Evolutionary conservation across 2,329 filamentous ascomycete genomes (phyloP).

Genomic region (Anthostomella pinea): DNA sequence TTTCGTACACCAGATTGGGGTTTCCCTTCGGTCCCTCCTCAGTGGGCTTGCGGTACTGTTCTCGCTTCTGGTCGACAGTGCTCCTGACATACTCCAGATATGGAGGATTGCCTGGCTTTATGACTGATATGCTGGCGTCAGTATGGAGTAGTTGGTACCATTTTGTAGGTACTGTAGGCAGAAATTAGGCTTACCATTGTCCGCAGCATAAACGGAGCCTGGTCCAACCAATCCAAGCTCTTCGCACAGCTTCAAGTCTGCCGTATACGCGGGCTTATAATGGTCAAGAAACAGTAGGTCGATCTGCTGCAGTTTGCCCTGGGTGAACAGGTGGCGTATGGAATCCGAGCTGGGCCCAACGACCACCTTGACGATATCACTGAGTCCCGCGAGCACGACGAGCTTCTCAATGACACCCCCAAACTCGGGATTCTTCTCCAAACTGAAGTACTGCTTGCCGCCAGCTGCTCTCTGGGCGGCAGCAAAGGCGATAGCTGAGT

Average conservation of each 20-base stretch:
- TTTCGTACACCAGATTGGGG: conserved; percentile 65
- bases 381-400: conserved; percentile 72
- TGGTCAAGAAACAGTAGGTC: conserved; percentile 80
- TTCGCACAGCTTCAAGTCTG: conserved; percentile 75
- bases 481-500: conserved; percentile 75
- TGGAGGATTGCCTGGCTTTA: conserved; percentile 67
- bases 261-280: conserved; percentile 72
- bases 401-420: conserved; percentile 66
- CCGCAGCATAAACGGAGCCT: conserved; percentile 63
- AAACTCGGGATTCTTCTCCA: conserved; percentile 74
- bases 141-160: neutral
- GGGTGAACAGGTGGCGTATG: conserved; percentile 55
- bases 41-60: too few relatives aligned
- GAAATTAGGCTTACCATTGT: conserved; percentile 48
- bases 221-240: conserved; percentile 61
- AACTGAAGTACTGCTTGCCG: conserved; percentile 64
- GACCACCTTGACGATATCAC: conserved; percentile 65
- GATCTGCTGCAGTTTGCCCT: conserved; percentile 54
- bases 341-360: conserved; percentile 68
- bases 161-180: neutral
- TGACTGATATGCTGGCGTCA: conserved; percentile 39
- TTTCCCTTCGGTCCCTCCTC: conserved; percentile 50
- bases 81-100: conserved; percentile 70
- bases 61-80: conserved; percentile 59
- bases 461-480: conserved; percentile 61